Evolutionary conservation across 1,139 yeast species (phyloP), one percentile per base, ranked within the genome.

Genomic region (Magnusiomyces sp.): DNA sequence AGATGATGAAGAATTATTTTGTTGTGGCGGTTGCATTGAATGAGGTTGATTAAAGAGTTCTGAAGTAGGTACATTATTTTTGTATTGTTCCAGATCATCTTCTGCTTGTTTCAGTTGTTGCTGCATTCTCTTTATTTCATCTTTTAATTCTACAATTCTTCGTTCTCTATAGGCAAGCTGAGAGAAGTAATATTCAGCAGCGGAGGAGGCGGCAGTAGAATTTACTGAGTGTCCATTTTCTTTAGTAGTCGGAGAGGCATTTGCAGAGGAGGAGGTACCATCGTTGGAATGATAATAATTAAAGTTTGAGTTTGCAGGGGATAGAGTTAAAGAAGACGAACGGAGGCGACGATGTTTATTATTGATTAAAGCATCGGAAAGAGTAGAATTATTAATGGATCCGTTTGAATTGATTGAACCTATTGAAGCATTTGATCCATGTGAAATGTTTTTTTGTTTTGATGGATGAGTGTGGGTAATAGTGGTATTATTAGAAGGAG

Each of bases 81-180:
- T 51, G 50, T 58, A 60, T 47, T 47, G 48, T 36, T 55, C 53
- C 47, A 64, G 51, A 27, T 64, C 68, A 14, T 50, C 52, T 51
- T 64, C 66, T 11, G 68, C 68, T 37, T 52, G 53, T 46, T 56
- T 56, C 46, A 64, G 59, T 45, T 58, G 58, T 39, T 54, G 57
- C 46, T 66, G 62, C 38, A 62, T 56, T 36, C 65, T 54, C 49
- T 59, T 56, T 44, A 65, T 55, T 51, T 67, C 69, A 50, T 64
- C 68, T 16, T 60, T 53, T 34, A 67, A 60, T 51, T 67, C 70
- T 17, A 63, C 63, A 14, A 67, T 70, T 19, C 62, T 58, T 2
- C 70, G 61, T 50, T 67, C 70, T 45, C 64, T 62, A 40, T 65
- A 60, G 2, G 71, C 71, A 45, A 67, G 59, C 50, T 62, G 60